Percentiles rank a stretch among this genome's conserved stretches.
Conservation (phyloP, 805 yeast species). For the Metschnikowia noctiluminum region DNA sequence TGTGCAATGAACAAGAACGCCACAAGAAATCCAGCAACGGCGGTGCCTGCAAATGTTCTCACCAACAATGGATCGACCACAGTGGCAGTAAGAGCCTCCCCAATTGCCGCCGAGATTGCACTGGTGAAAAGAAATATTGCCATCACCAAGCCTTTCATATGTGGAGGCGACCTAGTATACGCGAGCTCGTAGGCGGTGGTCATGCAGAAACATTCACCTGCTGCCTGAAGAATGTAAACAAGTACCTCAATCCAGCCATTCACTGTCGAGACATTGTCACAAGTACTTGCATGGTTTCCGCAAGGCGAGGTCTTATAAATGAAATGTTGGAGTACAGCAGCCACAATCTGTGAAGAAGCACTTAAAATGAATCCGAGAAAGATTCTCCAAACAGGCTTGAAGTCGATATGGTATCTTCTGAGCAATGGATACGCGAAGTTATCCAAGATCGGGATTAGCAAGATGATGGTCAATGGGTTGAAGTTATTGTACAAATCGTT, state of each 20-base stretch:
- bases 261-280: conserved; percentile 30
- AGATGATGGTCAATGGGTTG: conserved; percentile 52
- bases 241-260: conserved; percentile 29
- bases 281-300: conserved; percentile 43
- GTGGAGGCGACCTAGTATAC: conserved; percentile 48
- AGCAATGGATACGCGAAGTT: conserved; percentile 44
- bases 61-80: conserved; percentile 40
- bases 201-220: conserved; percentile 51
- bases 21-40: conserved; percentile 34
- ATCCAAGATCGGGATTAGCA: conserved; percentile 50
- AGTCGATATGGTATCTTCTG: conserved; percentile 32
- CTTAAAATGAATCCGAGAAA: conserved; percentile 47
- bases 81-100: conserved; percentile 40
- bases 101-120: conserved; percentile 48
- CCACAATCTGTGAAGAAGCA: conserved; percentile 45
- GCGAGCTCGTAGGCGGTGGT: conserved; percentile 54
- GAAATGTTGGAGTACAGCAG: conserved; percentile 48
- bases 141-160: conserved; percentile 50
- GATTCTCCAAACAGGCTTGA: conserved; percentile 41
- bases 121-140: conserved; percentile 43
- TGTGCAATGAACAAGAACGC: conserved; percentile 33
- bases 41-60: conserved; percentile 41
- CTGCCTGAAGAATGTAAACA: conserved; percentile 43
- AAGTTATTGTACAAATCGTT: conserved; percentile 54
- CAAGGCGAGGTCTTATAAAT: conserved; percentile 51